Conservation (phyloP, 2,329 filamentous ascomycete species). For the Xylariaceae sp. region DNA sequence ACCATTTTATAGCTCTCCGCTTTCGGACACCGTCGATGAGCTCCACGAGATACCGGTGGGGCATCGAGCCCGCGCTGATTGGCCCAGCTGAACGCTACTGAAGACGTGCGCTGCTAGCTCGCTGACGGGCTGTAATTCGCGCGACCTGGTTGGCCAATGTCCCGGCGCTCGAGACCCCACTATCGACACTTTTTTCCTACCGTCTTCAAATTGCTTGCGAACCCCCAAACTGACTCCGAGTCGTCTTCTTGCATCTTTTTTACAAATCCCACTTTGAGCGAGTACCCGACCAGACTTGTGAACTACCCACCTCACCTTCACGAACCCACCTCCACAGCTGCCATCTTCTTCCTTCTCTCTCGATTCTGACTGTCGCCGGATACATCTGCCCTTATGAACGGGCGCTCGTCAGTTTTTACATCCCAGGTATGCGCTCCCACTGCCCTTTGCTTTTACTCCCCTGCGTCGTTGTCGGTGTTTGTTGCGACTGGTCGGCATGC, state of each 20-base stretch:
- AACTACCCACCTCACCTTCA: slow-evolving; percentile 9
- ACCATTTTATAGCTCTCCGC: background rate
- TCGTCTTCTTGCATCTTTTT: slow-evolving; percentile 13
- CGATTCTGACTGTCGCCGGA: slow-evolving; percentile 21
- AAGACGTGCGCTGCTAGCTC: slow-evolving; percentile 7
- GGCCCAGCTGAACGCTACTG: background rate
- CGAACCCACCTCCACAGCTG: slow-evolving; percentile 10
- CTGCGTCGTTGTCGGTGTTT: background rate
- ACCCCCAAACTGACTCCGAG: slow-evolving; percentile 1
- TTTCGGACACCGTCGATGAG: background rate
- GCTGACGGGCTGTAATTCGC: background rate
- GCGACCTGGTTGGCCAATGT: slow-evolving; percentile 15
- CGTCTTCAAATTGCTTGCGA: slow-evolving; percentile 14
- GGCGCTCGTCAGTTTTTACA: slow-evolving; percentile 77
- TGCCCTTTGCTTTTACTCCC: background rate
- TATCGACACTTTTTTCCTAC: slow-evolving; percentile 15
- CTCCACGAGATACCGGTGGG: background rate
- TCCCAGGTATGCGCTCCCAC: slow-evolving; percentile 61
- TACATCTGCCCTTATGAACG: slow-evolving; percentile 74
- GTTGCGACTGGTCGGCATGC: background rate
- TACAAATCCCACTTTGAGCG: slow-evolving; percentile 2
- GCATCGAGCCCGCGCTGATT: slow-evolving; percentile 11
- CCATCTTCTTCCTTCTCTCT: slow-evolving; percentile 17
- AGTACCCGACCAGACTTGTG: background rate
- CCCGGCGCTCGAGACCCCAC: slow-evolving; percentile 12